phyloP scores from a whole-genome alignment of 495 filamentous ascomycete species.

The Xylaria scruposa region DNA sequence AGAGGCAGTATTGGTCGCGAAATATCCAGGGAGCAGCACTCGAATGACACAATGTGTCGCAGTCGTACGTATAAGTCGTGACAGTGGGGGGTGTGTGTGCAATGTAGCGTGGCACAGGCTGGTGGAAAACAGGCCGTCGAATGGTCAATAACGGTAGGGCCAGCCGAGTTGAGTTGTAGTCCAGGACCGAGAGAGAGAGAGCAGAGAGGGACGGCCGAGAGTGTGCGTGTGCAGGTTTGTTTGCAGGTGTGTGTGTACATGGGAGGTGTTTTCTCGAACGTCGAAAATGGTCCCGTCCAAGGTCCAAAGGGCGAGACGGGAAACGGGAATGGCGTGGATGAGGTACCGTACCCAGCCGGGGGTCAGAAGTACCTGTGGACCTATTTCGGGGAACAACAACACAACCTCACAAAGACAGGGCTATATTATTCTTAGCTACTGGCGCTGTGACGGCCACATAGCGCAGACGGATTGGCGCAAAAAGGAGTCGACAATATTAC shows the following conservation, averaged over 20 bases:
- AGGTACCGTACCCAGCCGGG: constrained; percentile 6
- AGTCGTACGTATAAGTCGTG: constrained; percentile 16
- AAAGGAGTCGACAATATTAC: constrained; percentile 20
- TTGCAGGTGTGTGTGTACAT: background rate
- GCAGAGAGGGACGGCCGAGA: background rate
- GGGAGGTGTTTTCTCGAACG: constrained; percentile 21
- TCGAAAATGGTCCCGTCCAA: background rate
- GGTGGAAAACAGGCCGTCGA: background rate
- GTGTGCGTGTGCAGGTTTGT: background rate
- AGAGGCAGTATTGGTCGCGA: constrained; percentile 14
- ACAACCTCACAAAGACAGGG: constrained; percentile 8
- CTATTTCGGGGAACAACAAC: constrained; percentile 17
- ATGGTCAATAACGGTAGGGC: constrained; percentile 21
- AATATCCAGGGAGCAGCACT: constrained; percentile 13
- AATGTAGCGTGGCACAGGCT: constrained; percentile 23
- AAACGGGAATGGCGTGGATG: constrained; percentile 20
- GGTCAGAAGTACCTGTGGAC: constrained; percentile 5
- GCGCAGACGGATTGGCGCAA: constrained; percentile 1
- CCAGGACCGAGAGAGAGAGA: constrained; percentile 16
- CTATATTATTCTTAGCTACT: constrained; percentile 6
- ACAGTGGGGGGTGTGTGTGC: constrained; percentile 7
- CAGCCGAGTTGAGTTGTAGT: constrained; percentile 25
- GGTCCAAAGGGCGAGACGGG: constrained; percentile 17
- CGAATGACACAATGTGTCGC: constrained; percentile 14
- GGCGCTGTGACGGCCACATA: background rate